These are phyloP conservation scores for Fusarium bulbicola DNA, from an alignment of 2,329 filamentous ascomycete species.

Conservation along the genomic window DNA sequence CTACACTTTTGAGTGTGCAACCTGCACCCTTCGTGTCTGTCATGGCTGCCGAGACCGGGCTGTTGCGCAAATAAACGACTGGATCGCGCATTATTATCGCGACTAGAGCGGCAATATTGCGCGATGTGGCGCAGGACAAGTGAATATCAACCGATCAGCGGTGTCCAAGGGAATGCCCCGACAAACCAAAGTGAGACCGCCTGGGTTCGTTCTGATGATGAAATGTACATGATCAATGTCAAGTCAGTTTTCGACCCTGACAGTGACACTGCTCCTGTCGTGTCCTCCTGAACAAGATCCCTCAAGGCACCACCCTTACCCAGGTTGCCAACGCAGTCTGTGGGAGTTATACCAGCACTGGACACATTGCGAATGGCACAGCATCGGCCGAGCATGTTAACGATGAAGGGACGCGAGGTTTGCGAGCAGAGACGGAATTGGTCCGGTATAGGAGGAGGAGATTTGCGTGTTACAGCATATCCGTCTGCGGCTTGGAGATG, in stretches of 20 bases:
- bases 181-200: not conserved
- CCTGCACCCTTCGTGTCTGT: not conserved
- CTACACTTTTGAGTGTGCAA: not conserved
- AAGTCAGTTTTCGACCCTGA: not conserved
- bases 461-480: fast-evolving
- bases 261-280: not conserved
- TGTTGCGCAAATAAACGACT: not conserved
- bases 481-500: not conserved
- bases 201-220: not conserved
- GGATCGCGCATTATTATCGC: not conserved
- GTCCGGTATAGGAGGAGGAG: too few relatives aligned
- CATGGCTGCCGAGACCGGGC: not conserved
- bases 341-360: not conserved
- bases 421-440: not conserved
- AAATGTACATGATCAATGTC: not conserved
- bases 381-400: not conserved
- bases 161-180: not conserved
- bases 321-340: not conserved
- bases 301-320: not conserved
- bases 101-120: too few relatives aligned
- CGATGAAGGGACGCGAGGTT: not conserved
- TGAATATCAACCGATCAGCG: not conserved
- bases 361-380: not conserved
- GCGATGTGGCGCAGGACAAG: too few relatives aligned
- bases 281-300: not conserved